Percentiles rank a stretch among this genome's conserved stretches.
phyloP scores from a whole-genome alignment of 176 grass and related monocot genomes.

The Lolium rigidum region DNA sequence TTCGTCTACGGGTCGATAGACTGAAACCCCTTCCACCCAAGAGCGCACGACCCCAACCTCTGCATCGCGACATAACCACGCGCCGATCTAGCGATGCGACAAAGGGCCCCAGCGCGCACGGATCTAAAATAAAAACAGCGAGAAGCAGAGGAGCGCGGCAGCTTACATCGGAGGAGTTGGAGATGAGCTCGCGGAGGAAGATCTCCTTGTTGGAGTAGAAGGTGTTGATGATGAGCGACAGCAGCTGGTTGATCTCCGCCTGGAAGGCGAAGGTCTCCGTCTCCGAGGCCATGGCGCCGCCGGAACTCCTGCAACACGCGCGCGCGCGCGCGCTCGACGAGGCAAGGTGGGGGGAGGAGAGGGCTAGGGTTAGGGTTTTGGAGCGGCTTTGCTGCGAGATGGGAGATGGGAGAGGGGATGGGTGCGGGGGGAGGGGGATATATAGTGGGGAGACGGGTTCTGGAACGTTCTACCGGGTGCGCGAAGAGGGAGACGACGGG shows the following conservation, averaged over 20 bases:
- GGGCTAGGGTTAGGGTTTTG: constrained; percentile 44
- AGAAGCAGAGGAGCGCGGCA: neutral
- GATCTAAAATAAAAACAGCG: neutral
- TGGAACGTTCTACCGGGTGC: constrained; percentile 67
- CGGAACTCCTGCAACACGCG: neutral
- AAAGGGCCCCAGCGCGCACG: neutral
- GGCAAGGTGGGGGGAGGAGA: neutral
- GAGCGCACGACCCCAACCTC: neutral
- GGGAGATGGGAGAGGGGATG: neutral
- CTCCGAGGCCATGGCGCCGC: constrained; percentile 69
- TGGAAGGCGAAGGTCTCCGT: constrained; percentile 97
- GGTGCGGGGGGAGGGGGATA: neutral
- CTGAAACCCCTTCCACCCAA: neutral
- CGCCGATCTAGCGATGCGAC: neutral
- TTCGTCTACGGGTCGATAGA: neutral
- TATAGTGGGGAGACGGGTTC: constrained; percentile 51
- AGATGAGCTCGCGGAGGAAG: constrained; percentile 93
- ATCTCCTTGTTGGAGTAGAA: constrained; percentile 99
- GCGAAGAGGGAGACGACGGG: neutral
- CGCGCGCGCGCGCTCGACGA: neutral
- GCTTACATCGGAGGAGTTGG: constrained; percentile 91
- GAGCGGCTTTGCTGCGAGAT: neutral
- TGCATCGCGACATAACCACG: neutral
- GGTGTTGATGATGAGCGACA: constrained; percentile 96
- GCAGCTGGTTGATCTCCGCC: constrained; percentile 96